These are phyloP conservation scores for Aspergillus sp. DNA, from an alignment of 2,329 filamentous ascomycete species.

Conservation along the genomic window DNA sequence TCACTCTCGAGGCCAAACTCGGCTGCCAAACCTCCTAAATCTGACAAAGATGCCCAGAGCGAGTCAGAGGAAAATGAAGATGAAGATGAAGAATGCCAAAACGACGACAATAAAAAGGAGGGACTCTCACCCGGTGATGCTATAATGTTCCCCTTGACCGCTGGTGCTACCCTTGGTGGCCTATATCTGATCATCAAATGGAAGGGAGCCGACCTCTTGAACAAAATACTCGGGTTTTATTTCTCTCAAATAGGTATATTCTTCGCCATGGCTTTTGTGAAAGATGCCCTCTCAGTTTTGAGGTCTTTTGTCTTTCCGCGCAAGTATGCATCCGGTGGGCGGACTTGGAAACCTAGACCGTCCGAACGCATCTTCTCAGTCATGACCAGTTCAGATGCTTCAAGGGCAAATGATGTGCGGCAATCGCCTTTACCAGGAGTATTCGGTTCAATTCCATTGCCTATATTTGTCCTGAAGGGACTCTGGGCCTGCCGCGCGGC, in stretches of 20 bases:
- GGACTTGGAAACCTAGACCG: slow-evolving; percentile 48
- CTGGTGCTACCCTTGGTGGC: slow-evolving; percentile 67
- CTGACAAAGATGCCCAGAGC: slow-evolving; percentile 14
- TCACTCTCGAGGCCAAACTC: slow-evolving; percentile 80
- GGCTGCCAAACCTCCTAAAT: slow-evolving; percentile 62
- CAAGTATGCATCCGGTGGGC: slow-evolving; percentile 59
- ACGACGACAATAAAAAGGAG: slow-evolving; percentile 60
- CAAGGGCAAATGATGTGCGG: slow-evolving; percentile 23
- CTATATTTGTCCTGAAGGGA: slow-evolving; percentile 28
- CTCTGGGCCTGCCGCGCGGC: slow-evolving; percentile 53
- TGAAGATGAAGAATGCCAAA: slow-evolving; percentile 54
- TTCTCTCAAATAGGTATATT: slow-evolving; percentile 78
- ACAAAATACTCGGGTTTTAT: slow-evolving; percentile 79
- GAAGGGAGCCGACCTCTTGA: slow-evolving; percentile 76
- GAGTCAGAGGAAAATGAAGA: slow-evolving; percentile 39
- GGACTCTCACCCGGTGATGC: slow-evolving; percentile 75
- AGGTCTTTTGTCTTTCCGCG: slow-evolving; percentile 71
- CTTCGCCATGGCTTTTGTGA: slow-evolving; percentile 70
- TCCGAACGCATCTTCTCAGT: slow-evolving; percentile 31
- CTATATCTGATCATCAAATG: slow-evolving; percentile 90
- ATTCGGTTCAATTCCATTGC: slow-evolving; percentile 49
- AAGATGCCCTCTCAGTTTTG: slow-evolving; percentile 66
- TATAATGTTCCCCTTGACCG: slow-evolving; percentile 78
- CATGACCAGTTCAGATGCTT: slow-evolving; percentile 5
- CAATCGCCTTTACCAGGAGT: slow-evolving; percentile 54